A percentile compares a stretch with the other conserved stretches of the same genome.
Evolutionary conservation across 768 basidiomycete species (phyloP).

Genomic region (Lentinula lateritia): DNA sequence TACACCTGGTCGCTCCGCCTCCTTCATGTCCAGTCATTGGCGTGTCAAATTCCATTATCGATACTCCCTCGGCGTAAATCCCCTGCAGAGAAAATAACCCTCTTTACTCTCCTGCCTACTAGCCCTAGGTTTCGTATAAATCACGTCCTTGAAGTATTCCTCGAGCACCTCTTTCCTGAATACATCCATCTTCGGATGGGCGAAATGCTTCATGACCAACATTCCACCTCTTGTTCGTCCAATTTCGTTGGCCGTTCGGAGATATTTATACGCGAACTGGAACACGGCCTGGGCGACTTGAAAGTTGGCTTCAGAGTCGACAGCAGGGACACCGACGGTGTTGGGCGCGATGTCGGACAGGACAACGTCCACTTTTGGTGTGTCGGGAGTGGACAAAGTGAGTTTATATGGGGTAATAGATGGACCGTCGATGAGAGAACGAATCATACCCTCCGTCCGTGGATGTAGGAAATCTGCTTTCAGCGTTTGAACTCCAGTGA

Average conservation of each 20-base stretch:
- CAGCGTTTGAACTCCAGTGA: slow-evolving; percentile 68
- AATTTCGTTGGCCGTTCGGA: slow-evolving; percentile 41
- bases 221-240: slow-evolving; percentile 42
- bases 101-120: slow-evolving; percentile 77
- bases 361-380: slow-evolving; percentile 63
- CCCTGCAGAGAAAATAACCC: slow-evolving; percentile 82
- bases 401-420: slow-evolving; percentile 16
- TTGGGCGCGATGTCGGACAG: slow-evolving; percentile 92
- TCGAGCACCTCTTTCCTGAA: slow-evolving; percentile 58
- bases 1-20: too few species aligned
- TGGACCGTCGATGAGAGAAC: slow-evolving; percentile 25
- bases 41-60: background rate
- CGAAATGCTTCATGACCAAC: slow-evolving; percentile 77
- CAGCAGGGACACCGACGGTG: slow-evolving; percentile 59
- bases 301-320: slow-evolving; percentile 65
- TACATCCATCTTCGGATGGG: slow-evolving; percentile 61
- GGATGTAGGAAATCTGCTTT: slow-evolving; percentile 75
- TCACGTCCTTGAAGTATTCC: slow-evolving; percentile 61
- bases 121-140: slow-evolving; percentile 74
- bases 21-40: too few species aligned
- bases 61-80: slow-evolving; percentile 27
- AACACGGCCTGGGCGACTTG: slow-evolving; percentile 73
- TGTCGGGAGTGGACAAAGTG: slow-evolving; percentile 17
- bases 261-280: slow-evolving; percentile 51
- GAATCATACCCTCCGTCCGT: slow-evolving; percentile 40